Evolutionary conservation across 371 early-diverging fungal genomes (phyloP).

Genomic region (Actinomortierella wolfii): DNA sequence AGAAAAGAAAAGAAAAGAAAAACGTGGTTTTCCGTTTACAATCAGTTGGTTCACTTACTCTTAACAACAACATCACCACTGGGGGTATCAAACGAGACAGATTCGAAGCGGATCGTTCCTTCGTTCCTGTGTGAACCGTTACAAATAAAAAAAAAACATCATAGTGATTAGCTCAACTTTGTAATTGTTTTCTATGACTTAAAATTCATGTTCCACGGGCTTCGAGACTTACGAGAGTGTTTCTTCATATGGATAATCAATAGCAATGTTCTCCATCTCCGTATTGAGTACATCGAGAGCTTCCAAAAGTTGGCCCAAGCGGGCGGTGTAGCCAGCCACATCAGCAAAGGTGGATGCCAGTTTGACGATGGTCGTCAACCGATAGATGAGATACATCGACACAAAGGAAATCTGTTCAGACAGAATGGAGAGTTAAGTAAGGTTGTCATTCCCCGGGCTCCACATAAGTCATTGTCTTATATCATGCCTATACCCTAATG

Average conservation of each 20-base stretch:
- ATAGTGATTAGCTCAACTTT: no score
- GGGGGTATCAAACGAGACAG: conserved; percentile 40
- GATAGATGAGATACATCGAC: conserved; percentile 76
- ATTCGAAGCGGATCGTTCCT: conserved; percentile 29
- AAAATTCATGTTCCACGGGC: no score
- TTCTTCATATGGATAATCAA: conserved; percentile 48
- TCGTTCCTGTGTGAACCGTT: neutral
- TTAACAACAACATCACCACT: conserved; percentile 24
- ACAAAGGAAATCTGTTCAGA: conserved; percentile 67
- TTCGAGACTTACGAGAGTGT: conserved; percentile 17
- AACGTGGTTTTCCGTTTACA: no score
- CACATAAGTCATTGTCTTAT: no score
- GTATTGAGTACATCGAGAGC: conserved; percentile 57
- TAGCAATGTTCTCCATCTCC: conserved; percentile 51
- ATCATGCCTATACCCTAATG: no score
- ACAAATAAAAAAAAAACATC: neutral
- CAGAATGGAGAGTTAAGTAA: neutral
- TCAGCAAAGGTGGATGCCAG: conserved; percentile 70
- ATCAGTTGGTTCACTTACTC: conserved; percentile 5
- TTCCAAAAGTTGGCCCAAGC: conserved; percentile 84
- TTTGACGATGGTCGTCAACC: conserved; percentile 77
- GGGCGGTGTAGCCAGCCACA: conserved; percentile 85
- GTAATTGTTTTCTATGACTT: no score
- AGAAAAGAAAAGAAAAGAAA: no score
- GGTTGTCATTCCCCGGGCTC: no score